These are phyloP conservation scores for Hawksworthiomyces lignivorus DNA, from an alignment of 2,329 filamentous ascomycete genomes.

Conservation along the genomic window DNA sequence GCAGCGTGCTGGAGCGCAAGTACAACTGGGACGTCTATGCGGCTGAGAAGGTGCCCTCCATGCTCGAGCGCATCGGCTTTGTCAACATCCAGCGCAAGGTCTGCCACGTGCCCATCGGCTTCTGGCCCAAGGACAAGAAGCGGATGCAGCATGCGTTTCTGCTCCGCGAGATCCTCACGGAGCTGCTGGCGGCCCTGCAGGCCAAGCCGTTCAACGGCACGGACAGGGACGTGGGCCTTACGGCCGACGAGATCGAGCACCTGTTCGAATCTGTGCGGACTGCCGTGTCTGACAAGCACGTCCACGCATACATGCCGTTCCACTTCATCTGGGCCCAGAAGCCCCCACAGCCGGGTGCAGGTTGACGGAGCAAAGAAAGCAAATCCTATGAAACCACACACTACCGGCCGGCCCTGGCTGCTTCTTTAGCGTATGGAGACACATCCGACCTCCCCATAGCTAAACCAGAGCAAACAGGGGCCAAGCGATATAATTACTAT, in stretches of 20 bases:
- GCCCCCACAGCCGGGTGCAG: constrained; percentile 25
- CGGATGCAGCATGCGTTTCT: constrained; percentile 34
- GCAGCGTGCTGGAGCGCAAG: constrained; percentile 18
- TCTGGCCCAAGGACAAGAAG: constrained; percentile 34
- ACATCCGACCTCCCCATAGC: too few relatives aligned
- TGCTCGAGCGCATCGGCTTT: constrained; percentile 34
- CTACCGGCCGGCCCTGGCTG: too few relatives aligned
- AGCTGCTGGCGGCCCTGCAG: constrained; percentile 32
- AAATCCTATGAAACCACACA: not conserved
- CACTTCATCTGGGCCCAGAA: constrained; percentile 39
- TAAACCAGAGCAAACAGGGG: too few relatives aligned
- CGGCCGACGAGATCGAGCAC: constrained; percentile 23
- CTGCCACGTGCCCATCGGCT: constrained; percentile 37
- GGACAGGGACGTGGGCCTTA: constrained; percentile 27
- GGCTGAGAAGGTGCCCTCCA: constrained; percentile 22
- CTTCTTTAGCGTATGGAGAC: too few relatives aligned
- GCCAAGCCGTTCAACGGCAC: constrained; percentile 33
- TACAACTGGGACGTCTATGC: constrained; percentile 30
- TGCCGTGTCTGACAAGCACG: constrained; percentile 24
- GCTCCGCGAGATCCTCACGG: constrained; percentile 30
- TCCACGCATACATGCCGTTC: constrained; percentile 37
- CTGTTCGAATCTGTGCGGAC: constrained; percentile 23
- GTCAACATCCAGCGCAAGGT: constrained; percentile 31
- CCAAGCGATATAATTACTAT: too few relatives aligned
- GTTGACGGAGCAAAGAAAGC: not conserved